Percentiles rank a stretch among this genome's conserved stretches.
Conservation (phyloP, 2,329 filamentous ascomycete species). For the Huntiella savannae region DNA sequence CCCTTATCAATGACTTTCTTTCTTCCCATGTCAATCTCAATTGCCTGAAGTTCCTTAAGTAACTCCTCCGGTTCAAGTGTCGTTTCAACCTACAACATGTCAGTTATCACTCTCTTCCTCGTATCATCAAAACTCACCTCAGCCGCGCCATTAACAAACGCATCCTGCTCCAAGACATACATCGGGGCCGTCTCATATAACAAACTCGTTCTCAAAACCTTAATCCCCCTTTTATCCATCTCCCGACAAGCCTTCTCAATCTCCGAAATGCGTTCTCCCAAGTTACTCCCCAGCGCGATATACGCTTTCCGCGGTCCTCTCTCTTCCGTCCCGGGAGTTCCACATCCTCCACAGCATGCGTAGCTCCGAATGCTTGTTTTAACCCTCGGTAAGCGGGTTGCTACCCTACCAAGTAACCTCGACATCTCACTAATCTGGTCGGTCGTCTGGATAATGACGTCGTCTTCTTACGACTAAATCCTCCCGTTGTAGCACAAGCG, state of each 20-base stretch:
- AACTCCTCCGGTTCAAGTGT: slow-evolving; percentile 54
- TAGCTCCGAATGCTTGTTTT: not conserved
- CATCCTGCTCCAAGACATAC: slow-evolving; percentile 80
- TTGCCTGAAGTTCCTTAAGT: slow-evolving; percentile 62
- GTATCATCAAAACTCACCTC: slow-evolving; percentile 40
- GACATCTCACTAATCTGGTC: no score
- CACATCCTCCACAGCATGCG: slow-evolving; percentile 19
- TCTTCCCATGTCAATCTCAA: slow-evolving; percentile 64
- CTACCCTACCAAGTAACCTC: not conserved
- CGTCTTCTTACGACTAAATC: no score
- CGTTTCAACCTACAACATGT: slow-evolving; percentile 51
- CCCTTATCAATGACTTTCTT: slow-evolving; percentile 82
- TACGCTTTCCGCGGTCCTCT: slow-evolving; percentile 33
- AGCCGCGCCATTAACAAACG: slow-evolving; percentile 82
- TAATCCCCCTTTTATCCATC: slow-evolving; percentile 57
- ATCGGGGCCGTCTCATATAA: slow-evolving; percentile 93
- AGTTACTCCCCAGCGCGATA: slow-evolving; percentile 80
- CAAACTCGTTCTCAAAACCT: slow-evolving; percentile 60
- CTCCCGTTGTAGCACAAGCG: no score
- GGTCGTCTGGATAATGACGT: no score
- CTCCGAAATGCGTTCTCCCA: slow-evolving; percentile 67
- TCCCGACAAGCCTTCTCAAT: slow-evolving; percentile 68
- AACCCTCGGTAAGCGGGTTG: not conserved
- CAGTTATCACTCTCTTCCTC: not conserved
- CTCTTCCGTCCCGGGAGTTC: slow-evolving; percentile 16